Evolutionary conservation across 352 stramenopile genomes (phyloP).

Genomic region (Phytophthora vignae): DNA sequence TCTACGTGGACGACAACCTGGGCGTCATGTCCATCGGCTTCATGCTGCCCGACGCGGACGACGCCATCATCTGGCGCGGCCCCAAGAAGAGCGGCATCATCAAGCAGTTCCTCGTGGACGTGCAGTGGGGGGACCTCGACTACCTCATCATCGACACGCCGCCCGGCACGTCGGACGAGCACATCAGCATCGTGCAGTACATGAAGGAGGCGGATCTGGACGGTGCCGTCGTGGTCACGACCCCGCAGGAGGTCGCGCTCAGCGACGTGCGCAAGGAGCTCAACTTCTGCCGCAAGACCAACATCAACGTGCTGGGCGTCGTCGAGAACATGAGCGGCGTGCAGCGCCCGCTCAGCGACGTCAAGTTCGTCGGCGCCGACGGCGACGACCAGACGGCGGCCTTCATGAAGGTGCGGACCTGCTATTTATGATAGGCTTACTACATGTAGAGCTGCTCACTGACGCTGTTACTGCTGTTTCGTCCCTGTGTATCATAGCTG

Average conservation of each 20-base stretch:
- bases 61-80: conserved; percentile 99
- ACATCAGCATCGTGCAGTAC: conserved; percentile 99
- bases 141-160: conserved; percentile 99
- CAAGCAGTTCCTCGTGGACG: conserved; percentile 99
- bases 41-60: conserved; percentile 97
- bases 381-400: conserved; percentile 65
- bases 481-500: conserved; percentile 39
- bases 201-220: conserved; percentile 96
- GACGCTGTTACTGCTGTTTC: neutral
- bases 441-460: neutral
- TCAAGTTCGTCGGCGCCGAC: conserved; percentile 69
- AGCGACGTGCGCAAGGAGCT: conserved; percentile 99
- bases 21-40: conserved; percentile 99
- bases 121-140: conserved; percentile 99
- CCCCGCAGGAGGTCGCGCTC: conserved; percentile 99
- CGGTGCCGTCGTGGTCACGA: conserved; percentile 99
- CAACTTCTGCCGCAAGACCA: conserved; percentile 99
- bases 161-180: conserved; percentile 99
- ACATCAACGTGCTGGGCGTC: conserved; percentile 89
- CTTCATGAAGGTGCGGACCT: conserved; percentile 64
- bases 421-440: neutral
- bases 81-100: conserved; percentile 99
- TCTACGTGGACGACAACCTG: conserved; percentile 99
- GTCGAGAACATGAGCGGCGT: conserved; percentile 99
- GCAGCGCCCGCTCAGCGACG: conserved; percentile 78